These are phyloP conservation scores for Ceratobasidium sp. DNA, from an alignment of 1,284 basidiomycete species.

Conservation along the genomic window DNA sequence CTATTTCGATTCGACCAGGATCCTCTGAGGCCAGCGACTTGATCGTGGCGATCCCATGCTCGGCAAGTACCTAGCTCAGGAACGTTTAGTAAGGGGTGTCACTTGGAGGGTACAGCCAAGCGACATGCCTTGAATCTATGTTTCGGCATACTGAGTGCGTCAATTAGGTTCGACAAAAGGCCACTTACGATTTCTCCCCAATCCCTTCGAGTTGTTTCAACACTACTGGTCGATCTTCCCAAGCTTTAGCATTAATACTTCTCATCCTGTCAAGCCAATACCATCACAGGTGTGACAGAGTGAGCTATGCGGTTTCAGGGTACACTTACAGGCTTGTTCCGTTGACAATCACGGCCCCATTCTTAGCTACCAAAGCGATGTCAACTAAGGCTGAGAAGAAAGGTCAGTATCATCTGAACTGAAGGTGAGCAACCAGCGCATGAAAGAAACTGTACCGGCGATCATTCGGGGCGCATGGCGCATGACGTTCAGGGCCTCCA, in stretches of 20 bases:
- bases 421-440: conserved; percentile 28
- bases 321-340: conserved; percentile 73
- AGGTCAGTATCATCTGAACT: background rate
- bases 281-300: background rate
- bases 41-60: conserved; percentile 74
- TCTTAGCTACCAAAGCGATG: conserved; percentile 69
- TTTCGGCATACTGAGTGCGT: conserved; percentile 7
- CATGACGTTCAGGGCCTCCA: conserved; percentile 74
- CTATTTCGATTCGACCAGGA: conserved; percentile 70
- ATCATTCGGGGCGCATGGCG: conserved; percentile 74
- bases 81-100: background rate
- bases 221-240: conserved; percentile 84
- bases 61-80: conserved; percentile 69
- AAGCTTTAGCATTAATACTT: conserved; percentile 79
- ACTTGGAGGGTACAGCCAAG: background rate
- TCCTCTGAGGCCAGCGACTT: conserved; percentile 65
- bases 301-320: conserved; percentile 3
- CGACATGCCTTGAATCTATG: conserved; percentile 65
- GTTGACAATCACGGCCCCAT: conserved; percentile 72
- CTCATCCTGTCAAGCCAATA: conserved; percentile 63
- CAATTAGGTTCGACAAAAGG: conserved; percentile 10
- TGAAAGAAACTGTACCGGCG: conserved; percentile 60
- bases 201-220: conserved; percentile 82
- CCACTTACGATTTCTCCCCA: conserved; percentile 83
- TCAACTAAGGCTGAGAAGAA: conserved; percentile 70